phyloP scores from a whole-genome alignment of 1,139 yeast genomes.

The Scheffersomyces parashehatae region DNA sequence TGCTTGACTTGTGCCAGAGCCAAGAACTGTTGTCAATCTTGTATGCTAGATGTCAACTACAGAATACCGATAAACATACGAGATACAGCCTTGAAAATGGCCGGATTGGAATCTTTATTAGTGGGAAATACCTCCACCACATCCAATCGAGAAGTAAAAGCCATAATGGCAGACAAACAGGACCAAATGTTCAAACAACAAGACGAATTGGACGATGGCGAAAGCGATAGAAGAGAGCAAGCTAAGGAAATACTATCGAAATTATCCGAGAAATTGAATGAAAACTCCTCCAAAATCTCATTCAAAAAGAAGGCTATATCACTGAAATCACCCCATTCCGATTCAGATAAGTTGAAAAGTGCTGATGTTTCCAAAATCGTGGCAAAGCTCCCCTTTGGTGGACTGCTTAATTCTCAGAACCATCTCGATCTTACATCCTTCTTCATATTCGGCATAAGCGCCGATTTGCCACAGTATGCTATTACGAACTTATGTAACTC shows the following conservation, averaged over 20 bases:
- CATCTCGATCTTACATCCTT: constrained; percentile 50
- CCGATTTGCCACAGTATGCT: constrained; percentile 63
- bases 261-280: constrained; percentile 39
- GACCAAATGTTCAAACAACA: constrained; percentile 21
- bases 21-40: constrained; percentile 83
- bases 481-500: constrained; percentile 49
- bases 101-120: constrained; percentile 46
- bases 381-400: constrained; percentile 62
- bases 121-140: constrained; percentile 10
- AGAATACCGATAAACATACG: constrained; percentile 77
- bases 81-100: constrained; percentile 79
- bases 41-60: constrained; percentile 79
- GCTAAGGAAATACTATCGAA: constrained; percentile 39
- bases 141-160: constrained; percentile 44
- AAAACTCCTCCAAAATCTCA: constrained; percentile 3
- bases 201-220: constrained; percentile 15
- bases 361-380: constrained; percentile 51
- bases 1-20: constrained; percentile 79
- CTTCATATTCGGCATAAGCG: constrained; percentile 72
- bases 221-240: constrained; percentile 19
- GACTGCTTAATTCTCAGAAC: constrained; percentile 47
- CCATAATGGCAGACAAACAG: constrained; percentile 39
- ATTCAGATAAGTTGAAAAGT: constrained; percentile 24
- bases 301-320: constrained; percentile 7
- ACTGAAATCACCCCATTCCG: constrained; percentile 7